phyloP scores from a whole-genome alignment of 2,329 filamentous ascomycete species.

The Eutypella sp. region DNA sequence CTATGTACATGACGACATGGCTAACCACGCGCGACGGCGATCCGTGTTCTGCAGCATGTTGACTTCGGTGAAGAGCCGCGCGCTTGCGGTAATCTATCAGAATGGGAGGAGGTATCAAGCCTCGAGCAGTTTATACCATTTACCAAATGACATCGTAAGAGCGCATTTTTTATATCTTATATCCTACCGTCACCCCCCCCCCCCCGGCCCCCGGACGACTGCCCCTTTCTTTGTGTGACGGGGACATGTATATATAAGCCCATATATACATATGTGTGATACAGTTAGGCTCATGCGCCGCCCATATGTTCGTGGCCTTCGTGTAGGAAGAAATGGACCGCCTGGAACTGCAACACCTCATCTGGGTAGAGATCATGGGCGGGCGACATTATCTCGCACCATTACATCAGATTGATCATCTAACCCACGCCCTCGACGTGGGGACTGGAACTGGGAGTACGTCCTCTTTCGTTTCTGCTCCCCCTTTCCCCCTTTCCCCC shows the following conservation, averaged over 20 bases:
- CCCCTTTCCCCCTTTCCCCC: neutral
- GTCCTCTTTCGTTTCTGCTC: neutral
- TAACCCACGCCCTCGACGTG: slow-evolving; percentile 9
- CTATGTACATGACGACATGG: neutral
- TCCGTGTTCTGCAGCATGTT: slow-evolving; percentile 6
- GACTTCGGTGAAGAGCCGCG: slow-evolving; percentile 10
- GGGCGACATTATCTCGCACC: slow-evolving; percentile 13
- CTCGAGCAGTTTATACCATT: slow-evolving; percentile 12
- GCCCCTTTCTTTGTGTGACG: neutral
- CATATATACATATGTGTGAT: neutral
- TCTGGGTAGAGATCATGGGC: slow-evolving; percentile 14
- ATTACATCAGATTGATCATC: slow-evolving; percentile 6
- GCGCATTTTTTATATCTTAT: neutral
- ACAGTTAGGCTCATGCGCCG: slow-evolving; percentile 1
- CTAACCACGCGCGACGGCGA: neutral
- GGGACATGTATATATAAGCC: neutral
- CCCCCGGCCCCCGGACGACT: neutral
- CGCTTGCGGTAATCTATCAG: slow-evolving; percentile 12
- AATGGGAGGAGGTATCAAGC: slow-evolving; percentile 14
- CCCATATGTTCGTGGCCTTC: neutral
- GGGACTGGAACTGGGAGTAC: slow-evolving; percentile 8
- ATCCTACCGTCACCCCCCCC: neutral
- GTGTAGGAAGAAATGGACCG: slow-evolving; percentile 15
- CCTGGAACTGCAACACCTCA: slow-evolving; percentile 16
- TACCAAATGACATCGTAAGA: slow-evolving; percentile 15